A percentile compares a stretch with the other conserved stretches of the same genome.
These are phyloP conservation scores for Penicillium sp. DNA, from an alignment of 2,329 filamentous ascomycete genomes.

Conservation along the genomic window DNA sequence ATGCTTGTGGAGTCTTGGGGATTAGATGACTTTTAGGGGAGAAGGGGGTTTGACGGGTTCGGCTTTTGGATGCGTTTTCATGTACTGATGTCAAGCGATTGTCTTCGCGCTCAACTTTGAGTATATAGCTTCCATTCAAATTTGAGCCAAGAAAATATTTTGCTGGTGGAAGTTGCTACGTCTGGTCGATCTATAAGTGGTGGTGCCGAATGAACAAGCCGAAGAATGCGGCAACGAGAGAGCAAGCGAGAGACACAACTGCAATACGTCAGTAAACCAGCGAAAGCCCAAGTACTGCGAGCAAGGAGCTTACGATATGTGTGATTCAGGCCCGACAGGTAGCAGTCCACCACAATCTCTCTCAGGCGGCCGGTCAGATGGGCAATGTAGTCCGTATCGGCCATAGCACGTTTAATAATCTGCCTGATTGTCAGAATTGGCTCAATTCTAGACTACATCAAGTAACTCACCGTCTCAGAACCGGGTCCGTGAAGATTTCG, in stretches of 20 bases:
- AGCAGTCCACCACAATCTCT: conserved; percentile 32
- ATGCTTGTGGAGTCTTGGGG: background rate
- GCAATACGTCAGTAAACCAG: background rate
- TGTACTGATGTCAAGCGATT: background rate
- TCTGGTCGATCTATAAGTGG: conserved; percentile 12
- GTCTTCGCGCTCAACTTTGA: background rate
- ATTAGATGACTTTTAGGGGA: background rate
- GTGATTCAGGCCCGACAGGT: conserved; percentile 30
- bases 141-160: background rate
- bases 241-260: conserved; percentile 23
- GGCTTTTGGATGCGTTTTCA: background rate
- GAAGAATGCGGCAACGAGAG: conserved; percentile 20
- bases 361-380: conserved; percentile 27
- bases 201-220: conserved; percentile 24
- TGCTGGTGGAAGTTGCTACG: background rate
- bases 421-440: conserved; percentile 19
- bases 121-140: background rate
- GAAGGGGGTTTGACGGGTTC: background rate
- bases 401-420: conserved; percentile 47
- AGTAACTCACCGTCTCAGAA: conserved; percentile 21
- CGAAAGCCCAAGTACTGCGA: background rate
- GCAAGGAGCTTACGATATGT: conserved; percentile 29
- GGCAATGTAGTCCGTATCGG: conserved; percentile 46
- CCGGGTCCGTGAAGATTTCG: conserved; percentile 33
- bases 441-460: too few species aligned